Percentiles rank a stretch among this genome's conserved stretches.
These are phyloP conservation scores for Chlorella sp. DNA, from an alignment of 139 green algal genomes.

Conservation along the genomic window DNA sequence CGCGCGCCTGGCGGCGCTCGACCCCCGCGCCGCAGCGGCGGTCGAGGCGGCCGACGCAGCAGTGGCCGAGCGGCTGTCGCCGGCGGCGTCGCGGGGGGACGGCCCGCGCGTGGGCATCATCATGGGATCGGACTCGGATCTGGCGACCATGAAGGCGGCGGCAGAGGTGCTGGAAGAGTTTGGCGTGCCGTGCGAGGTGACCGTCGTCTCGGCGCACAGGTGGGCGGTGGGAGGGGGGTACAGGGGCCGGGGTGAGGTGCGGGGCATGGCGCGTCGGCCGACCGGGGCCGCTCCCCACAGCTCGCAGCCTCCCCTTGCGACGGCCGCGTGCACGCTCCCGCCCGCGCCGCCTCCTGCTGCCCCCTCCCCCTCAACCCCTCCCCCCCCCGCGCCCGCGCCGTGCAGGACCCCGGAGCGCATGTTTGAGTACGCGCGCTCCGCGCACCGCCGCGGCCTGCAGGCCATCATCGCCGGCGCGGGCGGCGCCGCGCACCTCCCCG, in stretches of 20 bases:
- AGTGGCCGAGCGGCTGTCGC: background rate
- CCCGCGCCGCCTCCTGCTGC: background rate
- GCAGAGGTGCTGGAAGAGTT: conserved; percentile 80
- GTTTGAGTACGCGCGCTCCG: conserved; percentile 88
- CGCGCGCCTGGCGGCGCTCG: conserved; percentile 59
- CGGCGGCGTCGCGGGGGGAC: background rate
- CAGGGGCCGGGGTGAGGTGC: too few relatives aligned
- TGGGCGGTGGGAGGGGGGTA: background rate
- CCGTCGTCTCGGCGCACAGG: conserved; percentile 91
- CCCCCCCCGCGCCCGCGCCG: background rate
- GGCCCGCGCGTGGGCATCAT: conserved; percentile 89
- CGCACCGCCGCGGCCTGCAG: conserved; percentile 67
- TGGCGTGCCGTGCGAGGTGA: conserved; percentile 80
- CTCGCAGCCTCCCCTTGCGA: too few relatives aligned
- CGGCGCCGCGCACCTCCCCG: conserved; percentile 94
- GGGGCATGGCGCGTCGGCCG: background rate
- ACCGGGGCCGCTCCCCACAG: background rate
- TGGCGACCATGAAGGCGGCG: conserved; percentile 90
- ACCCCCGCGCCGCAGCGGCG: conserved; percentile 35
- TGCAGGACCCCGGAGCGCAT: conserved; percentile 90
- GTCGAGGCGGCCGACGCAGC: conserved; percentile 17
- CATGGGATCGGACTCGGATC: conserved; percentile 97
- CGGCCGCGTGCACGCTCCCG: too few relatives aligned
- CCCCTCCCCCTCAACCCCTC: background rate
- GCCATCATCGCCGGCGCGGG: conserved; percentile 96